These are phyloP conservation scores for Pyrus hybrid DNA, from an alignment of 331 rosid species.

Conservation along the genomic window DNA sequence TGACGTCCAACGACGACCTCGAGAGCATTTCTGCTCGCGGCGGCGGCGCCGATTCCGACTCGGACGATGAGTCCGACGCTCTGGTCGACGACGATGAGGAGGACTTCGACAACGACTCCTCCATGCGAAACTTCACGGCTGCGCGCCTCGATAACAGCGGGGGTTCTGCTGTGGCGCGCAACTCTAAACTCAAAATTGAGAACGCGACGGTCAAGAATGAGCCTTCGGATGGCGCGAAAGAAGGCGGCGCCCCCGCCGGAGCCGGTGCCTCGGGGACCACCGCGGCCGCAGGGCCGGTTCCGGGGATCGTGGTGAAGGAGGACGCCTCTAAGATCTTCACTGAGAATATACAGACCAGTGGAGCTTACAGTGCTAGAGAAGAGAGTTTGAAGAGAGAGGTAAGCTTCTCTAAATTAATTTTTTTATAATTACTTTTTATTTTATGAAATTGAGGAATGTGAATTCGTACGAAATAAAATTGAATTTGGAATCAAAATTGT, in stretches of 20 bases:
- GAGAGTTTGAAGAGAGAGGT: conserved; percentile 85
- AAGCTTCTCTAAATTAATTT: background rate
- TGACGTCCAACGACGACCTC: conserved; percentile 89
- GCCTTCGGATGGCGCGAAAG: conserved; percentile 45
- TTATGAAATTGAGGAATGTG: background rate
- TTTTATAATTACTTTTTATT: background rate
- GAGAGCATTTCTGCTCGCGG: conserved; percentile 95
- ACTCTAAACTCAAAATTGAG: conserved; percentile 62
- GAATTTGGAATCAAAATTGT: background rate
- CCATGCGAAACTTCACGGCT: conserved; percentile 85
- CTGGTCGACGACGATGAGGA: conserved; percentile 77
- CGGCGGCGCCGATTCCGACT: conserved; percentile 44
- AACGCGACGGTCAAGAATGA: conserved; percentile 55
- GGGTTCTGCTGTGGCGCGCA: conserved; percentile 32
- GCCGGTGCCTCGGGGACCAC: conserved; percentile 24
- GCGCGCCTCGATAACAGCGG: conserved; percentile 56
- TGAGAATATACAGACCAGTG: conserved; percentile 89
- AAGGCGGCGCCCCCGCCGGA: conserved; percentile 29
- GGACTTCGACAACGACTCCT: conserved; percentile 71
- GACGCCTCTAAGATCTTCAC: conserved; percentile 76
- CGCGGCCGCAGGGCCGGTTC: conserved; percentile 19
- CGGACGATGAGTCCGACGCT: conserved; percentile 77
- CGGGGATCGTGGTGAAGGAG: conserved; percentile 78
- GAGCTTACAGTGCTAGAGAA: conserved; percentile 92
- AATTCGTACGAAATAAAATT: background rate